Evolutionary conservation across 208 protist species (phyloP).

Genomic region (Lotmaria passim): DNA sequence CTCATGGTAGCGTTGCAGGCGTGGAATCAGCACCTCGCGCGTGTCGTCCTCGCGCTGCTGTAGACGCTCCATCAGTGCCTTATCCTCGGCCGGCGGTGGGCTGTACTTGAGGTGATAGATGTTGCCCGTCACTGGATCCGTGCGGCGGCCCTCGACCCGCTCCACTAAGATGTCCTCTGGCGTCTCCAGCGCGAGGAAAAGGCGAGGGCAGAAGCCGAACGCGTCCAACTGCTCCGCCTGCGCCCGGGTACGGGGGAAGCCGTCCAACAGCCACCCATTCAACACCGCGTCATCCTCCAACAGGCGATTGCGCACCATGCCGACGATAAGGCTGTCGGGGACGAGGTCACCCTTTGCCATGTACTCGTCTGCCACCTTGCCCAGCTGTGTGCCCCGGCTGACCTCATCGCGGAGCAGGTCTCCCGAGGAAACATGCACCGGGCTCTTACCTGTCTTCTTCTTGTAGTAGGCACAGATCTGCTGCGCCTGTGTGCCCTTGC

Average conservation of each 20-base stretch:
- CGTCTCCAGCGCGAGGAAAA: constrained; percentile 75
- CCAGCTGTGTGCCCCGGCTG: constrained; percentile 51
- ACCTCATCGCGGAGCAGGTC: constrained; percentile 85
- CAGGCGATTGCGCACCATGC: constrained; percentile 74
- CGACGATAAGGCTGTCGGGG: constrained; percentile 74
- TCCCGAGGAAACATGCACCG: constrained; percentile 87
- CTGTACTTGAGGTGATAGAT: constrained; percentile 92
- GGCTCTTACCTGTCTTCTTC: constrained; percentile 33
- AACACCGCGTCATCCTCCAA: constrained; percentile 64
- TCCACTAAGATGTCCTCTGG: constrained; percentile 79
- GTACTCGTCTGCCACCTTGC: constrained; percentile 62
- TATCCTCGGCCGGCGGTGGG: constrained; percentile 77
- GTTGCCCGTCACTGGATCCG: constrained; percentile 77
- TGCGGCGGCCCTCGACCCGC: constrained; percentile 86
- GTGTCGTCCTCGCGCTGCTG: constrained; percentile 87
- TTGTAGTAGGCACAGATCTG: constrained; percentile 62
- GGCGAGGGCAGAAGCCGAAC: constrained; percentile 63
- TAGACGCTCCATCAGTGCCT: constrained; percentile 76
- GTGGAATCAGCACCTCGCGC: constrained; percentile 60
- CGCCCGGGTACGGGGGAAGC: constrained; percentile 84
- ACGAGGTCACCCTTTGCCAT: constrained; percentile 78
- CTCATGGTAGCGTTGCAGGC: constrained; percentile 80
- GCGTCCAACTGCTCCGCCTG: constrained; percentile 84
- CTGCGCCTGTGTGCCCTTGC: constrained; percentile 82
- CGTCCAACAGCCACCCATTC: constrained; percentile 92